Evolutionary conservation across 2,329 filamentous ascomycete genomes (phyloP), one percentile per base, ranked within the genome.

Genomic region (Fusarium sp.): DNA sequence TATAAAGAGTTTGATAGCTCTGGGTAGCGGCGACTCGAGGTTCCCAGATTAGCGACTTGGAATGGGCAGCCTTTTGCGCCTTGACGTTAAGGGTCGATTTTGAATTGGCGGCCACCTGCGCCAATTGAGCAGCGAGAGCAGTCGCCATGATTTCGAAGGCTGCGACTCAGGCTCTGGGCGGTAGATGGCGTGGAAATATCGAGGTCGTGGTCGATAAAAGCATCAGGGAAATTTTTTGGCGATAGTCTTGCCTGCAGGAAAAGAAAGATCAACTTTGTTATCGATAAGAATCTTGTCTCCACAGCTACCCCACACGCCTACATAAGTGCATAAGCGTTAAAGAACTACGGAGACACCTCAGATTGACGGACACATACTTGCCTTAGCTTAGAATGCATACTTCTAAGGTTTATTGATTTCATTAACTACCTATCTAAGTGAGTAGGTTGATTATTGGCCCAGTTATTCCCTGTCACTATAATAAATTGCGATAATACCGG

Each of bases 31-130:
- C 96, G 73, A 95, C 86, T 77, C 90, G 89, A 63, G 92, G 88
- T 74, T 97, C 94, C 83, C 97, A 99, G 63, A 99, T 93, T 66
- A 99, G 84, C 54, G 96, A 99, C 80, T 98, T 95, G 70, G 93
- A 93, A 82, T 99, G 96, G 68, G 93, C 90, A 65, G 92, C 89
- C 81, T 94, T 95, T 83, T 98, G 94, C 75, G 94, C 93, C 82
- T 97, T 97, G 74, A 97, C 87, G 78, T 98, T 93, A 76, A 98
- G 88, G 73, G 95, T 92, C 78, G 94, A 91, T 74, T 94, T 97
- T 75, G 93, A 97, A 77, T 92, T 93, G 71, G 92, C 91, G 74
- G 94, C 93, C 78, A 99, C 94, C 78, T 93, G 90, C 84, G 94
- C 93, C 84, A 99, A 85, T 87, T 99, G 97, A 84, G 93, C 90